phyloP scores from a whole-genome alignment of 495 filamentous ascomycete genomes.

The Podospora anserina region DNA sequence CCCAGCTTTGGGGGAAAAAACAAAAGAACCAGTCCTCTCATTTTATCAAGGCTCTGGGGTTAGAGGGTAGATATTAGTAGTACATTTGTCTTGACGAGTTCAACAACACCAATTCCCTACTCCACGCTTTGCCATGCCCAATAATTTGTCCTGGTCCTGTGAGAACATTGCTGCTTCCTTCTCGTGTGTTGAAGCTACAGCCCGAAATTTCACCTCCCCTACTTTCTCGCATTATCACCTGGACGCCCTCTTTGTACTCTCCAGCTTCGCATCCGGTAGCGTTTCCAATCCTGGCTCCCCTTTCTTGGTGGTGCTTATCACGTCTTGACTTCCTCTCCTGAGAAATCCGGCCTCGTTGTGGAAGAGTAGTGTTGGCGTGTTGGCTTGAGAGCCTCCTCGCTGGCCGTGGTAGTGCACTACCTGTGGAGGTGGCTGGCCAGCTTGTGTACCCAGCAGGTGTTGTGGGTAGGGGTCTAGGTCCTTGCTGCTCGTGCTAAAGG shows the following conservation, averaged over 20 bases:
- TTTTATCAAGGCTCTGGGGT: neutral
- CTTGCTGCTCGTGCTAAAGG: conserved; percentile 72
- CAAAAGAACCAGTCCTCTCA: too few species aligned
- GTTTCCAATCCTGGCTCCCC: conserved; percentile 36
- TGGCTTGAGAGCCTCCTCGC: conserved; percentile 57
- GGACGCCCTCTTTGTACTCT: conserved; percentile 23
- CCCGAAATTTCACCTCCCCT: neutral
- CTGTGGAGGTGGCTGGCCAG: conserved; percentile 58
- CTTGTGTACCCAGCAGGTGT: conserved; percentile 56
- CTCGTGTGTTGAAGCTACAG: neutral
- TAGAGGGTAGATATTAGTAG: conserved; percentile 3
- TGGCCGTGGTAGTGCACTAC: conserved; percentile 61
- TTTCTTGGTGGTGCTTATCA: conserved; percentile 21
- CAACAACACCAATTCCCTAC: neutral
- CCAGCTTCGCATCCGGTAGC: conserved; percentile 37
- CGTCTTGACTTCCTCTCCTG: conserved; percentile 43
- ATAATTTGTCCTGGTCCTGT: neutral
- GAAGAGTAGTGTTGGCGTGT: conserved; percentile 52
- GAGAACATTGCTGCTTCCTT: neutral
- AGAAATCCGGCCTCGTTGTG: conserved; percentile 38
- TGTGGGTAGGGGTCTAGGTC: conserved; percentile 70
- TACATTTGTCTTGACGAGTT: neutral
- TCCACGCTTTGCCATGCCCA: neutral
- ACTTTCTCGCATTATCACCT: conserved; percentile 12
- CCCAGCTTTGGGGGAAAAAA: neutral